phyloP scores from a whole-genome alignment of 805 yeast species.

The Ogataea sp. region DNA sequence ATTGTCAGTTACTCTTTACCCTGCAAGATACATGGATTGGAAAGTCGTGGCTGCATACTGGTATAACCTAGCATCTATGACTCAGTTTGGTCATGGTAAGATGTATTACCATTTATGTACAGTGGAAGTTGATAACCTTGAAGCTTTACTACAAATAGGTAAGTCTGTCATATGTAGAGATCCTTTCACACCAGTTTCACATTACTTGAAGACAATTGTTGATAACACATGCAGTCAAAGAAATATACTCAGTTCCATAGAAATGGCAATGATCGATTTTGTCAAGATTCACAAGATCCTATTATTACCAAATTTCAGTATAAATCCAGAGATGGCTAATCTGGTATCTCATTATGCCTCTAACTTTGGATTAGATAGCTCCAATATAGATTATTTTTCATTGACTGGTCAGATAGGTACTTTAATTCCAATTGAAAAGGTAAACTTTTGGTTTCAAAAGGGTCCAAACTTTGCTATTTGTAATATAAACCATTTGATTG shows the following conservation, averaged over 20 bases:
- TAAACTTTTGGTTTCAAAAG: constrained; percentile 70
- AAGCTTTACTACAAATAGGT: constrained; percentile 73
- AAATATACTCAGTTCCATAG: constrained; percentile 49
- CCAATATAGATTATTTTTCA: constrained; percentile 56
- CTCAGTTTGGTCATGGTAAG: constrained; percentile 78
- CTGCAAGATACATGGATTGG: constrained; percentile 81
- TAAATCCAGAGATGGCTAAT: constrained; percentile 45
- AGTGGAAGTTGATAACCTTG: constrained; percentile 69
- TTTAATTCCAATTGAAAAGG: constrained; percentile 31
- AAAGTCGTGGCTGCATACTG: constrained; percentile 74
- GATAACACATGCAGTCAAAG: constrained; percentile 69
- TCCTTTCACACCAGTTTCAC: constrained; percentile 78
- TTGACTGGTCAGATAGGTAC: constrained; percentile 30
- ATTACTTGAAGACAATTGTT: constrained; percentile 67
- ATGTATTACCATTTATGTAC: constrained; percentile 83
- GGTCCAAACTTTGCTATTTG: constrained; percentile 71
- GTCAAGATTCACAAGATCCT: constrained; percentile 63
- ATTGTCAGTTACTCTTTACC: constrained; percentile 81
- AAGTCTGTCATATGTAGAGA: constrained; percentile 74
- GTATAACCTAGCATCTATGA: constrained; percentile 67
- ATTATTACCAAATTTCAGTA: constrained; percentile 49
- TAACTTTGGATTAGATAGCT: constrained; percentile 60
- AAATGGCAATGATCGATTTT: constrained; percentile 52
- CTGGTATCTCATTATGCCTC: constrained; percentile 57
- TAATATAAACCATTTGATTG: constrained; percentile 65